A percentile compares a stretch with the other conserved stretches of the same genome.
Evolutionary conservation across 1,139 yeast species (phyloP).

Genomic region (Pichia sp.): DNA sequence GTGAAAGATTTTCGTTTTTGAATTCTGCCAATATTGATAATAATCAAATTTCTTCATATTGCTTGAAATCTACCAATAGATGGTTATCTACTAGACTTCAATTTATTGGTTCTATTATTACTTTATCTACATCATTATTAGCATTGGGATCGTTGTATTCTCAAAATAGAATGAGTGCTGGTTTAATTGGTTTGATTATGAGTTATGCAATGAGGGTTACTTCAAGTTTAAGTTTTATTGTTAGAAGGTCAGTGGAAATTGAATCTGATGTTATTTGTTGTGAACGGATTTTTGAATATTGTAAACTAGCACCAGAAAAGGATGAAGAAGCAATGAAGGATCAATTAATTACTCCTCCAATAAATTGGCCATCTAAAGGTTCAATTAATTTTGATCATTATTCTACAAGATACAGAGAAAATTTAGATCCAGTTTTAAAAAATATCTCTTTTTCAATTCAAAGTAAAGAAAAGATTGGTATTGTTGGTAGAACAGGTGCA

Average conservation of each 20-base stretch:
- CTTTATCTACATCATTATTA: conserved; percentile 52
- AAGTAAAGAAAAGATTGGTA: conserved; percentile 66
- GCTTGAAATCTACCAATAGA: conserved; percentile 58
- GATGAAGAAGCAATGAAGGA: conserved; percentile 25
- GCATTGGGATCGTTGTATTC: conserved; percentile 44
- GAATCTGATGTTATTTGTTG: conserved; percentile 73
- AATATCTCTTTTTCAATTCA: conserved; percentile 46
- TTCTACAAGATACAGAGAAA: conserved; percentile 58
- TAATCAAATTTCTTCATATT: conserved; percentile 55
- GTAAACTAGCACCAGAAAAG: conserved; percentile 58
- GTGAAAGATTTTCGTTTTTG: conserved; percentile 40
- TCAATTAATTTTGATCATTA: conserved; percentile 50
- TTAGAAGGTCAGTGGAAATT: conserved; percentile 62
- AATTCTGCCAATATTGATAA: conserved; percentile 40
- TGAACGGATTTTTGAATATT: conserved; percentile 69
- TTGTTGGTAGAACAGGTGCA: conserved; percentile 84
- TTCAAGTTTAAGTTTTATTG: conserved; percentile 51
- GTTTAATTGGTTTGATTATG: conserved; percentile 69
- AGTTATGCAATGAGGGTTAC: conserved; percentile 67
- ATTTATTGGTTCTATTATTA: conserved; percentile 59
- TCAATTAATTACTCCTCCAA: conserved; percentile 33
- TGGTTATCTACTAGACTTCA: conserved; percentile 72
- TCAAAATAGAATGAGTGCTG: conserved; percentile 49
- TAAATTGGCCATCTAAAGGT: conserved; percentile 60
- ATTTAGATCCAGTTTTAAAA: conserved; percentile 53